phyloP scores from a whole-genome alignment of 208 protist species.

The Blastocrithidia nonstop region DNA sequence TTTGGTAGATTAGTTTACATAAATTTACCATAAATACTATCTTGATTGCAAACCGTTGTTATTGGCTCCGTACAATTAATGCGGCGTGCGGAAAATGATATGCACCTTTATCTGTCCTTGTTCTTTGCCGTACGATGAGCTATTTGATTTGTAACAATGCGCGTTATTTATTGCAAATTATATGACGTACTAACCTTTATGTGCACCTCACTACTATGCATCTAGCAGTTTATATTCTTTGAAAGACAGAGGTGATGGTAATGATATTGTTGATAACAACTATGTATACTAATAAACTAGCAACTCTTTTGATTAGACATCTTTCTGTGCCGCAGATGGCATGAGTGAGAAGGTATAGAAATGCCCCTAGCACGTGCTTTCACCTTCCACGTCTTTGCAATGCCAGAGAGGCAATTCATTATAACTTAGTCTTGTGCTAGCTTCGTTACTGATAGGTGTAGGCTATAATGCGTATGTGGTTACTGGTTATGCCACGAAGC shows the following conservation, averaged over 20 bases:
- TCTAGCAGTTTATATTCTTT: too few species aligned
- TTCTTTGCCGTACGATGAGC: slow-evolving; percentile 40
- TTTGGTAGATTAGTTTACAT: slow-evolving; percentile 40
- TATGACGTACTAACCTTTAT: slow-evolving; percentile 67
- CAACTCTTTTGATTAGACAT: too few species aligned
- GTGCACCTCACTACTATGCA: slow-evolving; percentile 20
- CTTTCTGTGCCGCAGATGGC: slow-evolving; percentile 15
- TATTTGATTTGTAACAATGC: slow-evolving; percentile 58
- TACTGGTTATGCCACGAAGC: slow-evolving; percentile 57
- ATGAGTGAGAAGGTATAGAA: slow-evolving; percentile 29
- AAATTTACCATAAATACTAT: slow-evolving; percentile 61
- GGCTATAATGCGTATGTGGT: slow-evolving; percentile 89
- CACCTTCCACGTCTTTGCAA: slow-evolving; percentile 66
- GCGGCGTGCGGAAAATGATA: slow-evolving; percentile 67
- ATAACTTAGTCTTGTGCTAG: slow-evolving; percentile 65
- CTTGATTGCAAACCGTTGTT: slow-evolving; percentile 58
- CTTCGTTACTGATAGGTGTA: slow-evolving; percentile 66
- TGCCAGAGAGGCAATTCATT: slow-evolving; percentile 85
- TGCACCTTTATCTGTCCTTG: slow-evolving; percentile 85
- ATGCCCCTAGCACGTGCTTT: slow-evolving; percentile 69
- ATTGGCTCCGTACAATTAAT: slow-evolving; percentile 56
- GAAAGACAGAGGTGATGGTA: too few species aligned
- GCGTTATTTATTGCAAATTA: slow-evolving; percentile 70
- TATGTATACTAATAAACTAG: too few species aligned
- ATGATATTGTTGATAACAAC: too few species aligned